Percentiles rank a stretch among this genome's conserved stretches.
These are phyloP conservation scores for Gynostemma pentaphyllum DNA, from an alignment of 306 rosid genomes.

Conservation along the genomic window DNA sequence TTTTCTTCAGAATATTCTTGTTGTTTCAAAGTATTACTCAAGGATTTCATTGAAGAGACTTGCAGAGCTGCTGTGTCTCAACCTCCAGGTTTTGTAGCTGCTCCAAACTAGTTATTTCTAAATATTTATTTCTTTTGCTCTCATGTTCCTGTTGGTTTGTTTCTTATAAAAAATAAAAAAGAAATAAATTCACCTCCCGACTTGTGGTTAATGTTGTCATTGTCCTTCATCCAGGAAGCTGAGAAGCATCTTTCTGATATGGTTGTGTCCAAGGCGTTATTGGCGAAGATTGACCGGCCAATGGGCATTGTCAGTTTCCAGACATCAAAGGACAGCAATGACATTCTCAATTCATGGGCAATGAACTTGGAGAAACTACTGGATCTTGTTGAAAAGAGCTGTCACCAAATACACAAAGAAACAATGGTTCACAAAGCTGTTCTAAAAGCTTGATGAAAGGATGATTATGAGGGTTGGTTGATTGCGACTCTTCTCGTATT, in stretches of 20 bases:
- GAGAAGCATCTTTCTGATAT: conserved; percentile 96
- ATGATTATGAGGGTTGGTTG: not conserved
- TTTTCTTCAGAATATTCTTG: conserved; percentile 65
- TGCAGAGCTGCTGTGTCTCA: conserved; percentile 14
- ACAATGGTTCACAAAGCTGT: conserved; percentile 90
- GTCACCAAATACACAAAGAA: conserved; percentile 97
- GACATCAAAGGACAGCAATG: conserved; percentile 80
- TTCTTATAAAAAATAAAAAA: not conserved
- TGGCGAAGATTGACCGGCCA: conserved; percentile 92
- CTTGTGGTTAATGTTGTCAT: not conserved
- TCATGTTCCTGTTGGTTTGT: not conserved
- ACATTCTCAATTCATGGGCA: conserved; percentile 81
- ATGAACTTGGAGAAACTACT: conserved; percentile 86
- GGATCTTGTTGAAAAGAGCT: conserved; percentile 93
- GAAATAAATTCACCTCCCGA: not conserved
- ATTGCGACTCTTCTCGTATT: not conserved
- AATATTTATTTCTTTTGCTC: not conserved
- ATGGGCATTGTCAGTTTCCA: conserved; percentile 75
- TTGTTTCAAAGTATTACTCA: conserved; percentile 72
- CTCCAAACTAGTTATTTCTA: not conserved
- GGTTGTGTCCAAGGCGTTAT: conserved; percentile 93
- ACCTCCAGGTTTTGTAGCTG: conserved; percentile 7
- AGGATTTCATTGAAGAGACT: conserved; percentile 23
- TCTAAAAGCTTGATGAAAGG: conserved; percentile 40
- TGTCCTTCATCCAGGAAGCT: conserved; percentile 45